These are phyloP conservation scores for Penicillium sp. DNA, from an alignment of 2,329 filamentous ascomycete species.

Conservation along the genomic window DNA sequence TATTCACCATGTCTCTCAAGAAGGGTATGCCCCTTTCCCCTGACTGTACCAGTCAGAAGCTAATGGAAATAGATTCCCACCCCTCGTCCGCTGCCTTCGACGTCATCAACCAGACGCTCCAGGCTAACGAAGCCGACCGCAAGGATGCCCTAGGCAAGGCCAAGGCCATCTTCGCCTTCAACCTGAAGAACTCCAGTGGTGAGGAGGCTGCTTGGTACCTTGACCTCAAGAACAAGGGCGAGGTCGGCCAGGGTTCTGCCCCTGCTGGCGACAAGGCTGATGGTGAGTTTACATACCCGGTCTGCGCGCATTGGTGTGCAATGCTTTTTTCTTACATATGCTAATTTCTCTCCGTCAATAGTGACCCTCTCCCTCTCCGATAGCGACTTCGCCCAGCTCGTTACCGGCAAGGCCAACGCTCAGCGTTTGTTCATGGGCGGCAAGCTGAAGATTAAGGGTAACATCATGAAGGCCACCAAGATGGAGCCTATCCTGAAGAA, in stretches of 20 bases:
- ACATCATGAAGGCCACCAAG: constrained; percentile 97
- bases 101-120: constrained; percentile 71
- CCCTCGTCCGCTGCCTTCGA: constrained; percentile 92
- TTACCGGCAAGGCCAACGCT: constrained; percentile 84
- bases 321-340: background rate
- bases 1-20: constrained; percentile 65
- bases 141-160: constrained; percentile 88
- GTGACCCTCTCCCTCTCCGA: constrained; percentile 86
- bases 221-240: constrained; percentile 87
- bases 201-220: constrained; percentile 88
- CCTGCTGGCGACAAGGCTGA: constrained; percentile 73
- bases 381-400: constrained; percentile 78
- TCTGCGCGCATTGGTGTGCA: background rate
- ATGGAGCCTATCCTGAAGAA: constrained; percentile 90
- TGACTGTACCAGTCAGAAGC: background rate
- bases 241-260: constrained; percentile 70
- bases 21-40: constrained; percentile 54
- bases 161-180: constrained; percentile 85
- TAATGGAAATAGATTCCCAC: constrained; percentile 63
- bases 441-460: constrained; percentile 96
- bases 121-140: constrained; percentile 66
- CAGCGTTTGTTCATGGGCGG: constrained; percentile 97
- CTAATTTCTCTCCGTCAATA: constrained; percentile 35
- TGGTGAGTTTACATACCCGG: constrained; percentile 53
- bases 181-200: constrained; percentile 79